Evolutionary conservation across 2,329 filamentous ascomycete genomes (phyloP).

Genomic region (Cladosporium sp.): DNA sequence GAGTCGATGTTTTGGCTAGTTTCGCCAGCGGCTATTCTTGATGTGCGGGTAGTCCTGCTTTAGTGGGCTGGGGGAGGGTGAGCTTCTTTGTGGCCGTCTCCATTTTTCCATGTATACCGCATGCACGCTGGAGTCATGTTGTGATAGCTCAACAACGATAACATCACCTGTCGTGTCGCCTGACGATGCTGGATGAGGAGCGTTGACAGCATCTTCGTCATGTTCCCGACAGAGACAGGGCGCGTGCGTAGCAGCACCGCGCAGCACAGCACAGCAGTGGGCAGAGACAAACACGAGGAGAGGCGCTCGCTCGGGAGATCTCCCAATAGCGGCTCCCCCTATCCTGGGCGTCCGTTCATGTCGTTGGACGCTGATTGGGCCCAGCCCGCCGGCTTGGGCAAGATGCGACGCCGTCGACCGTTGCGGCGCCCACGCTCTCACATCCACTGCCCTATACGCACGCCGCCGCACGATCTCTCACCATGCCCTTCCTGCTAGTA

Average conservation of each 20-base stretch:
- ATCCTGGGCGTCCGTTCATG: background rate
- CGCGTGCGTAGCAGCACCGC: background rate
- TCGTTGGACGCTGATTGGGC: background rate
- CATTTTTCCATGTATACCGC: background rate
- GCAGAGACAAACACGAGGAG: slow-evolving; percentile 10
- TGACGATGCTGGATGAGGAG: background rate
- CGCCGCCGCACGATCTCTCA: background rate
- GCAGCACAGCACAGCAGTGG: background rate
- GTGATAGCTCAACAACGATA: background rate
- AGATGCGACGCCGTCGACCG: slow-evolving; percentile 11
- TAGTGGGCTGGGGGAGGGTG: slow-evolving; percentile 10
- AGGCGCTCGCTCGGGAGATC: slow-evolving; percentile 17
- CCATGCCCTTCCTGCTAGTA: background rate
- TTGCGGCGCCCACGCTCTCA: slow-evolving; percentile 10
- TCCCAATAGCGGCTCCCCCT: slow-evolving; percentile 10
- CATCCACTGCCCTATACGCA: background rate
- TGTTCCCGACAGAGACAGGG: background rate
- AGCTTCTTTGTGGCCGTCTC: background rate
- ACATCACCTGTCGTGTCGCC: background rate
- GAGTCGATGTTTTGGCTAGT: slow-evolving; percentile 7
- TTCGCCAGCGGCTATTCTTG: slow-evolving; percentile 11
- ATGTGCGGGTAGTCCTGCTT: slow-evolving; percentile 1
- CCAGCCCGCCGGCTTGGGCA: background rate
- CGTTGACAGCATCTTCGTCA: background rate
- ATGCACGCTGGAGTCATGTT: background rate